phyloP scores from a whole-genome alignment of 352 stramenopile genomes.

The Plasmopara muralis region DNA sequence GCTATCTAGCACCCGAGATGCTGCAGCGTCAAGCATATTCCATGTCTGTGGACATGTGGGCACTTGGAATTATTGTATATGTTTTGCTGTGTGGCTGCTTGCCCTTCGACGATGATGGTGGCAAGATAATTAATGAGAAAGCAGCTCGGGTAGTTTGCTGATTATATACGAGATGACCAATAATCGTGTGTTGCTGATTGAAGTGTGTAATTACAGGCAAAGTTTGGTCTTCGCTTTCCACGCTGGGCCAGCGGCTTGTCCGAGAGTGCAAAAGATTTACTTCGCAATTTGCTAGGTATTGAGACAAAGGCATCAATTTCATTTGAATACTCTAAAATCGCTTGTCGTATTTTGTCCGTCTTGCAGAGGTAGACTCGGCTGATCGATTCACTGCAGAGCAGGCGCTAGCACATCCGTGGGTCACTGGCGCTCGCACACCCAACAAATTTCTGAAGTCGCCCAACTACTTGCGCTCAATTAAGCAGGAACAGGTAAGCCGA shows the following conservation, averaged over 20 bases:
- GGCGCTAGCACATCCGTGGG: constrained; percentile 76
- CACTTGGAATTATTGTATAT: constrained; percentile 97
- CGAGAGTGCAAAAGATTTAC: constrained; percentile 79
- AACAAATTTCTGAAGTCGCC: constrained; percentile 85
- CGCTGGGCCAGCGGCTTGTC: constrained; percentile 88
- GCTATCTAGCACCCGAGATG: constrained; percentile 98
- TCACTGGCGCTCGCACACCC: constrained; percentile 75
- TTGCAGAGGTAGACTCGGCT: constrained; percentile 62
- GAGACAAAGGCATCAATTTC: not conserved
- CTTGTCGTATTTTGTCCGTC: not conserved
- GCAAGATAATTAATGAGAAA: constrained; percentile 73
- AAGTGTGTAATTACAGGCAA: constrained; percentile 45
- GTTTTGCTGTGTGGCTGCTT: constrained; percentile 96
- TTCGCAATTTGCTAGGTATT: constrained; percentile 69
- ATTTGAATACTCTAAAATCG: not conserved
- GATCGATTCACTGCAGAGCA: constrained; percentile 82
- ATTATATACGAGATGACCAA: not conserved
- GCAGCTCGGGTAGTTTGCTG: constrained; percentile 42
- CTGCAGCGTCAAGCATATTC: constrained; percentile 96
- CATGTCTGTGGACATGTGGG: constrained; percentile 96
- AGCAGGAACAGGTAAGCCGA: constrained; percentile 48
- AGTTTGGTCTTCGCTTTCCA: constrained; percentile 93
- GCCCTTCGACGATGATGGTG: constrained; percentile 97
- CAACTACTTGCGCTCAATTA: constrained; percentile 81
- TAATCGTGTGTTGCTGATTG: constrained; percentile 1